These are phyloP conservation scores for Ephemerocybe angulata DNA, from an alignment of 768 basidiomycete species.

Conservation along the genomic window DNA sequence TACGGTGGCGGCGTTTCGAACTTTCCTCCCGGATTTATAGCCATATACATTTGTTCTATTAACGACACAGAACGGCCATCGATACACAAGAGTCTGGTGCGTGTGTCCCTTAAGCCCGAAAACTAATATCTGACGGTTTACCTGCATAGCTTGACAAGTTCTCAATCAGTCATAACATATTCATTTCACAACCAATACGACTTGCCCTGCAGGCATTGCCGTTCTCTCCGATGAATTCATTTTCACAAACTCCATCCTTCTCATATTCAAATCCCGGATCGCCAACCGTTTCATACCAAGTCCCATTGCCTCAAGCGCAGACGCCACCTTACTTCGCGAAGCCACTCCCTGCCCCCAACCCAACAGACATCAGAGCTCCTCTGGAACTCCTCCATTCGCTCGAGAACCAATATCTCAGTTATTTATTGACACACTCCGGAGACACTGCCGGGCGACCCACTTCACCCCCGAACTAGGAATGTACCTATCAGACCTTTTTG, in stretches of 20 bases:
- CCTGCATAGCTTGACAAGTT: constrained; percentile 73
- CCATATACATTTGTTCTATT: constrained; percentile 68
- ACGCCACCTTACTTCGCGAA: constrained; percentile 25
- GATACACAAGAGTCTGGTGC: constrained; percentile 62
- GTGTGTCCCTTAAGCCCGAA: constrained; percentile 21
- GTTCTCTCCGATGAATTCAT: constrained; percentile 22
- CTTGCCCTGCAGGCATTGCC: constrained; percentile 32
- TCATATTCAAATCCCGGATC: constrained; percentile 31
- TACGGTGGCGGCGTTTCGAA: constrained; percentile 45
- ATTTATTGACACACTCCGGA: constrained; percentile 27
- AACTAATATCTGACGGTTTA: constrained; percentile 1
- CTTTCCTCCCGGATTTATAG: constrained; percentile 65
- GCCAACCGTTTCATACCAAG: constrained; percentile 21
- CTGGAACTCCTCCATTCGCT: constrained; percentile 12
- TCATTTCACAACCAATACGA: constrained; percentile 42
- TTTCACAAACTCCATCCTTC: constrained; percentile 7
- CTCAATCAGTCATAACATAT: constrained; percentile 66
- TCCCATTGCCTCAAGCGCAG: constrained; percentile 22
- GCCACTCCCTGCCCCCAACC: constrained; percentile 27
- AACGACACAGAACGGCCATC: constrained; percentile 62
- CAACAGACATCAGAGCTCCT: constrained; percentile 15
- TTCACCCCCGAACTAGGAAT: constrained; percentile 50
- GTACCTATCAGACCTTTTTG: constrained; percentile 73
- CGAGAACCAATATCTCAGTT: constrained; percentile 22
- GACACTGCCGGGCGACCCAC: constrained; percentile 33